phyloP scores from a whole-genome alignment of 2,329 filamentous ascomycete species.

The Aspergillus ustus region DNA sequence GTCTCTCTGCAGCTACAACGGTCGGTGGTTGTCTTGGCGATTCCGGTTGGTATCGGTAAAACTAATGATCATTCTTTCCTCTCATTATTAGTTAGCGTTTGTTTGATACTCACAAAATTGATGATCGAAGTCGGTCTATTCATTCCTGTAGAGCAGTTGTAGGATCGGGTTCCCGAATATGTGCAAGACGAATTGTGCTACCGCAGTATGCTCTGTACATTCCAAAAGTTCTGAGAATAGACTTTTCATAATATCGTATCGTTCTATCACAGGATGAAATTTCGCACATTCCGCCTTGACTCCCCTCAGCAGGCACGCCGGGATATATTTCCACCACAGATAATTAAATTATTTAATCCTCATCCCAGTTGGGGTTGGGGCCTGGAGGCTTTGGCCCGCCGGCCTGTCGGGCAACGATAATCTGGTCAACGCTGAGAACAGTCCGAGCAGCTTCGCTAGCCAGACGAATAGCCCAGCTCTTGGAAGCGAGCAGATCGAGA shows the following conservation, averaged over 20 bases:
- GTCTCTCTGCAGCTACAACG: slow-evolving; percentile 48
- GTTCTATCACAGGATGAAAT: slow-evolving; percentile 14
- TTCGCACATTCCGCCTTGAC: not conserved
- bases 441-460: slow-evolving; percentile 94
- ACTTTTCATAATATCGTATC: slow-evolving; percentile 15
- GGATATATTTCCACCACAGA: slow-evolving; percentile 5
- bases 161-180: not conserved
- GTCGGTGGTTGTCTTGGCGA: slow-evolving; percentile 64
- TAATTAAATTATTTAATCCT: slow-evolving; percentile 54
- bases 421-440: slow-evolving; percentile 95
- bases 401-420: slow-evolving; percentile 96
- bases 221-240: slow-evolving; percentile 2
- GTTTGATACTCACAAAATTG: not conserved
- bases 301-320: not conserved
- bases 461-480: slow-evolving; percentile 96
- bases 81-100: slow-evolving; percentile 2
- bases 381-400: slow-evolving; percentile 96
- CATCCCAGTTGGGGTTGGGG: slow-evolving; percentile 81
- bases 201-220: not conserved
- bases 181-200: no score
- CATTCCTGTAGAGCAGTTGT: slow-evolving; percentile 4
- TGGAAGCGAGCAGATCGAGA: slow-evolving; percentile 86
- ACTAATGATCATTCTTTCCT: not conserved
- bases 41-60: slow-evolving; percentile 56
- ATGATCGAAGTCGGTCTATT: not conserved